Percentiles rank a stretch among this genome's conserved stretches.
Evolutionary conservation across 1,284 basidiomycete genomes (phyloP).

Genomic region (Irpex rosettiformis): DNA sequence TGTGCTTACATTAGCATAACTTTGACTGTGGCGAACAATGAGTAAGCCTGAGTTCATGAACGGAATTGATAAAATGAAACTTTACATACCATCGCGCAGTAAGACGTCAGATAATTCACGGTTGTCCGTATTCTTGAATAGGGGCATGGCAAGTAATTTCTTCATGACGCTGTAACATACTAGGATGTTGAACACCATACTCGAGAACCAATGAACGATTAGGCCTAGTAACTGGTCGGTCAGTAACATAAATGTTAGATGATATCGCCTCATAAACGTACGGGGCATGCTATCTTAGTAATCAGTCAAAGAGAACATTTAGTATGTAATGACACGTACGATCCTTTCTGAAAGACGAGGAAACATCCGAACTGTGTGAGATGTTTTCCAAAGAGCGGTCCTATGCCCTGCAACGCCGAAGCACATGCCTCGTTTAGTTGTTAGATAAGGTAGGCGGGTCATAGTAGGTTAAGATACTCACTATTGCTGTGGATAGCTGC

Average conservation of each 20-base stretch:
- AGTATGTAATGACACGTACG: background rate
- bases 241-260: background rate
- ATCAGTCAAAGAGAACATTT: background rate
- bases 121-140: background rate
- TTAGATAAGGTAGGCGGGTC: background rate
- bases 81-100: background rate
- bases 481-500: background rate
- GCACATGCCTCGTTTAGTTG: background rate
- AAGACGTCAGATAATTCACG: background rate
- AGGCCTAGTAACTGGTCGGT: background rate
- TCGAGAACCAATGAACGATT: slow-evolving; percentile 5
- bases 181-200: slow-evolving; percentile 7
- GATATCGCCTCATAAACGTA: background rate
- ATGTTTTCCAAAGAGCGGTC: slow-evolving; percentile 5
- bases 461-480: background rate
- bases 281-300: slow-evolving; percentile 6
- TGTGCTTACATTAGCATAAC: background rate
- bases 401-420: slow-evolving; percentile 6
- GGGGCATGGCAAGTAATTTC: background rate
- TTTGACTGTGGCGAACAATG: background rate
- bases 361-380: slow-evolving; percentile 1
- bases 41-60: background rate
- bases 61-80: background rate
- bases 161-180: slow-evolving; percentile 1
- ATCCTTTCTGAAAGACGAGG: slow-evolving; percentile 4